These are phyloP conservation scores for Daldinia decipiens DNA, from an alignment of 495 filamentous ascomycete species.

Conservation along the genomic window DNA sequence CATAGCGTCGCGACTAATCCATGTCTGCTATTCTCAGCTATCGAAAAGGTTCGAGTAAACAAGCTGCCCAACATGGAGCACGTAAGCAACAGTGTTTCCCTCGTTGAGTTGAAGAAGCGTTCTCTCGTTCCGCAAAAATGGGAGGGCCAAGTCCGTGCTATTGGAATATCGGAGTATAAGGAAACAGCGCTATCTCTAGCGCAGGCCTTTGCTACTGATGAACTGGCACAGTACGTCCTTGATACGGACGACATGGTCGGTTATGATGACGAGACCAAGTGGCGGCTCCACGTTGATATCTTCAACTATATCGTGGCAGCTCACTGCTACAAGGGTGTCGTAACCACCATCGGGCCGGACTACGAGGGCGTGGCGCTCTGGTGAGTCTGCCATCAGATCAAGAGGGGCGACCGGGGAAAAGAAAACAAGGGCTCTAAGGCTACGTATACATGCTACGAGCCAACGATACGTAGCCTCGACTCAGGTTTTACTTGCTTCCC, in stretches of 20 bases:
- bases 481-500: constrained; percentile 32
- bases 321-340: constrained; percentile 75
- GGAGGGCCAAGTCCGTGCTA: constrained; percentile 64
- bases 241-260: constrained; percentile 71
- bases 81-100: constrained; percentile 51
- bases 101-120: constrained; percentile 57
- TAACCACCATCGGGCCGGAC: constrained; percentile 74
- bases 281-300: constrained; percentile 77
- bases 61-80: constrained; percentile 51
- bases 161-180: constrained; percentile 70
- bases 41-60: constrained; percentile 37
- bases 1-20: constrained; percentile 27
- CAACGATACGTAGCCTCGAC: constrained; percentile 26
- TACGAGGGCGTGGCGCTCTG: constrained; percentile 81
- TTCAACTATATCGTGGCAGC: constrained; percentile 77
- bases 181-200: constrained; percentile 74
- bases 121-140: constrained; percentile 60
- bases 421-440: constrained; percentile 29
- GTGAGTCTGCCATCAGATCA: constrained; percentile 60
- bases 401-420: constrained; percentile 31
- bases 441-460: constrained; percentile 24
- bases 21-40: not conserved
- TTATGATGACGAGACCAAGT: constrained; percentile 70
- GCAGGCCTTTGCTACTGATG: constrained; percentile 78
- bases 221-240: constrained; percentile 75